phyloP scores from a whole-genome alignment of 345 rosid species.

The Hibiscus trionum region DNA sequence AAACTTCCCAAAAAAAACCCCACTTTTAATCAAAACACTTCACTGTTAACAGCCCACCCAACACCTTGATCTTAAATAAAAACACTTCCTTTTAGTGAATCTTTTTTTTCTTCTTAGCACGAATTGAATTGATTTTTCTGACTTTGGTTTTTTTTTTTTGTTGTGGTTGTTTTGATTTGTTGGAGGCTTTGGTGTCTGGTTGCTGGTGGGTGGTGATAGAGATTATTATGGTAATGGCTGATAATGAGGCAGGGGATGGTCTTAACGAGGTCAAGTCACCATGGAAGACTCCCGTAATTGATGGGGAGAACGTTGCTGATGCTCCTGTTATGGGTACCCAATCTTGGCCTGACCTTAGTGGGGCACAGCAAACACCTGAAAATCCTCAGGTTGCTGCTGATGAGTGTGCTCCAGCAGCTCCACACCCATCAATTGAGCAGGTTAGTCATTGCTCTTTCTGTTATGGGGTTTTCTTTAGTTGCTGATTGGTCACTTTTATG shows the following conservation, averaged over 20 bases:
- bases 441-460: slow-evolving; percentile 13
- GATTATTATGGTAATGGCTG: slow-evolving; percentile 44
- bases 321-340: slow-evolving; percentile 67
- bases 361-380: slow-evolving; percentile 53
- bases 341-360: slow-evolving; percentile 87
- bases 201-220: background rate
- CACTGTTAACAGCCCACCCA: background rate
- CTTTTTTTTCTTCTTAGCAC: background rate
- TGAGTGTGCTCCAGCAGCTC: slow-evolving; percentile 19
- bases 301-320: slow-evolving; percentile 26
- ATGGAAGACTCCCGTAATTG: slow-evolving; percentile 62
- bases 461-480: background rate
- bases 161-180: background rate
- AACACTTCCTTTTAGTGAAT: background rate
- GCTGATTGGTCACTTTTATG: slow-evolving; percentile 5
- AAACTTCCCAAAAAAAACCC: background rate
- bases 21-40: background rate
- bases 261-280: slow-evolving; percentile 54
- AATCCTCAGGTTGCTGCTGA: slow-evolving; percentile 18
- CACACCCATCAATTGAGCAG: slow-evolving; percentile 23
- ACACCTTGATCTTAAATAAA: background rate
- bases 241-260: slow-evolving; percentile 51
- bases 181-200: background rate
- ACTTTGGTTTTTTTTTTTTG: background rate
- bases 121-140: too few relatives aligned